Conservation (phyloP, 208 protist genomes). For the Leishmania aethiopica region DNA sequence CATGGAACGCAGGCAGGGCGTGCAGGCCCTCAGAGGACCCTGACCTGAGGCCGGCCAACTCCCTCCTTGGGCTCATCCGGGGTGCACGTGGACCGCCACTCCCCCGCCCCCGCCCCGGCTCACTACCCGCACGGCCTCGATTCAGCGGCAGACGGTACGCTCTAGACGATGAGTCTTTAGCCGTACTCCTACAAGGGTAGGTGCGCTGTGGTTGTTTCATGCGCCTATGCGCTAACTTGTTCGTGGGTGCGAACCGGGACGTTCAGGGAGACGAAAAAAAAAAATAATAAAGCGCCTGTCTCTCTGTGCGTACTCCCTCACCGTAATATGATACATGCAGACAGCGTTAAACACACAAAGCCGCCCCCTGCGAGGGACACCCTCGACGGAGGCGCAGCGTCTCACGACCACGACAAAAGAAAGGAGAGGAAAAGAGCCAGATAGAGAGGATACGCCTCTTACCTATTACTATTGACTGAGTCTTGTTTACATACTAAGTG, state of each 20-base stretch:
- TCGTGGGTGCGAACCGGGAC: neutral
- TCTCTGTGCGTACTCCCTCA: neutral
- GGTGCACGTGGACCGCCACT: neutral
- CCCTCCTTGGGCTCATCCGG: neutral
- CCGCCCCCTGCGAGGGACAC: neutral
- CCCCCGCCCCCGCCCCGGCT: too few species aligned
- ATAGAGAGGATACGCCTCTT: neutral
- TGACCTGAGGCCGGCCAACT: neutral
- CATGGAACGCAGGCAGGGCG: neutral
- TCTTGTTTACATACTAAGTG: conserved; percentile 8
- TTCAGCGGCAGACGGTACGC: neutral
- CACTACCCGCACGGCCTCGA: neutral
- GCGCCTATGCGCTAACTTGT: neutral
- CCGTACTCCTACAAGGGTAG: neutral
- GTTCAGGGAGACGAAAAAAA: neutral
- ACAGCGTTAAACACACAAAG: neutral
- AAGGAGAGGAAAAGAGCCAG: neutral
- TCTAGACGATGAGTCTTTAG: neutral
- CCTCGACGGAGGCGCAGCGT: neutral
- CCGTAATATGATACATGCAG: neutral
- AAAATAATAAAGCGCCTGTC: neutral
- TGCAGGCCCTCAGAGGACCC: neutral
- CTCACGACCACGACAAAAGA: neutral
- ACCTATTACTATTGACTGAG: neutral
- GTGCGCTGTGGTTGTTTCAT: neutral